Evolutionary conservation across 352 stramenopile genomes (phyloP), one percentile per base, ranked within the genome.

Genomic region (Phytopythium cucurbitacearum): DNA sequence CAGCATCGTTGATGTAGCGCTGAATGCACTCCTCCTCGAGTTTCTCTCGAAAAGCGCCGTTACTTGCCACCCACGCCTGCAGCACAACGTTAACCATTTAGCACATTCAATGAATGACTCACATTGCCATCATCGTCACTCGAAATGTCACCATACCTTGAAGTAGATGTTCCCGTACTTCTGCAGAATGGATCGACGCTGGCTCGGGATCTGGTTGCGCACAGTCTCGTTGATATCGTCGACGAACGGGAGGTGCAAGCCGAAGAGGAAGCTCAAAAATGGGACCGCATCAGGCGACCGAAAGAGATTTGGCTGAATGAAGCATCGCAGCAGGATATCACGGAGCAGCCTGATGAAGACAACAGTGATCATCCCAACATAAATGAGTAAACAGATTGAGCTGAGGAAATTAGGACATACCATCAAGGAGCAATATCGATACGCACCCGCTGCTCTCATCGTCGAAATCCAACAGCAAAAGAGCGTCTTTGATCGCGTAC

Each of bases 11-110:
- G 42, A 95, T 66, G 62, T 86, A 91, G 47, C 79, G 65, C 57
- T 95, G 85, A 42, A 93, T 89, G 48, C 84, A 94, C 42, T 91
- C 70, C 35, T 91, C 75, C 55, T 95, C 85, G n/a, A 93, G 89
- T 38, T 85, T 85, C 44, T 71, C 60, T 45, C 80, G 64, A 5
- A 75, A 76, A 32, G 62, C 53, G 12, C 71, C 75, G 6, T 69
- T 80, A 51, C 67, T 85, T 9, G 64, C 71, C n/a, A 87, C 73
- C 80, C 80, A 91, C 9, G 80, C 82, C 62, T 78, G 48, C 8
- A 52, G 21, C n/a, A n/a, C 32, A 42, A 15, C 5, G 4, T 12
- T 44, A 4, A 10, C 34, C 3, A 48, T 40, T 13, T 40, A 32
- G 39, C 7, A 35, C 1, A 5, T 42, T 16, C 43, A 28, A 28